Evolutionary conservation across 805 yeast genomes (phyloP).

Genomic region (Ogataea degrootiae): DNA sequence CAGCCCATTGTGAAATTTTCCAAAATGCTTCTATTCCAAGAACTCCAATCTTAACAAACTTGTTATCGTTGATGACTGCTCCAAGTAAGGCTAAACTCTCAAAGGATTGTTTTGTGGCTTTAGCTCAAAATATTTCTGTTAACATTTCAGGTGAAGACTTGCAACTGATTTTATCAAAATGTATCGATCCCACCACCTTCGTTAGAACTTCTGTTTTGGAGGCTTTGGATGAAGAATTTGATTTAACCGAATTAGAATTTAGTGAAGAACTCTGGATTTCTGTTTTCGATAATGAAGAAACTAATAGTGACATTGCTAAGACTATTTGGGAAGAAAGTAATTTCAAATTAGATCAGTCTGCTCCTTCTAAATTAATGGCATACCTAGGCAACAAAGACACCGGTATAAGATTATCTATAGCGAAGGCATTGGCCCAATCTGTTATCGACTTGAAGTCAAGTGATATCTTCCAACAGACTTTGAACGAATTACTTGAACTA

Average conservation of each 20-base stretch:
- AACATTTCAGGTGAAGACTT: slow-evolving; percentile 56
- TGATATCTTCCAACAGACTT: slow-evolving; percentile 27
- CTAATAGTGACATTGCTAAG: slow-evolving; percentile 58
- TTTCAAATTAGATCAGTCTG: slow-evolving; percentile 40
- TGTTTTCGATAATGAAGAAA: slow-evolving; percentile 65
- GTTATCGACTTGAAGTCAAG: slow-evolving; percentile 29
- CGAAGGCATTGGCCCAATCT: slow-evolving; percentile 65
- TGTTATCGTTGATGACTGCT: slow-evolving; percentile 62
- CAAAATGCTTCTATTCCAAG: slow-evolving; percentile 68
- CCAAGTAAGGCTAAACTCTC: slow-evolving; percentile 78
- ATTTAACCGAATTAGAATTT: slow-evolving; percentile 39
- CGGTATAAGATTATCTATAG: slow-evolving; percentile 69
- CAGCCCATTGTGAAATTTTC: slow-evolving; percentile 64
- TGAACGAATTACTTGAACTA: slow-evolving; percentile 46
- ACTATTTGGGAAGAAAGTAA: slow-evolving; percentile 82
- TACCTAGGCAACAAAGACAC: slow-evolving; percentile 53
- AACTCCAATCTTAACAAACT: slow-evolving; percentile 50
- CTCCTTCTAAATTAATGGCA: slow-evolving; percentile 43
- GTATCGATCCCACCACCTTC: slow-evolving; percentile 59
- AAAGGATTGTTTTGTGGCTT: slow-evolving; percentile 74
- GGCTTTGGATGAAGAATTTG: slow-evolving; percentile 79
- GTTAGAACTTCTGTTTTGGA: slow-evolving; percentile 80
- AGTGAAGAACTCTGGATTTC: slow-evolving; percentile 67
- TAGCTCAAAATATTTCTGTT: slow-evolving; percentile 72
- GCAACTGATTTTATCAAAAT: slow-evolving; percentile 47